A percentile compares a stretch with the other conserved stretches of the same genome.
These are phyloP conservation scores for Hyaloscypha finlandica DNA, from an alignment of 495 filamentous ascomycete species.

Conservation along the genomic window DNA sequence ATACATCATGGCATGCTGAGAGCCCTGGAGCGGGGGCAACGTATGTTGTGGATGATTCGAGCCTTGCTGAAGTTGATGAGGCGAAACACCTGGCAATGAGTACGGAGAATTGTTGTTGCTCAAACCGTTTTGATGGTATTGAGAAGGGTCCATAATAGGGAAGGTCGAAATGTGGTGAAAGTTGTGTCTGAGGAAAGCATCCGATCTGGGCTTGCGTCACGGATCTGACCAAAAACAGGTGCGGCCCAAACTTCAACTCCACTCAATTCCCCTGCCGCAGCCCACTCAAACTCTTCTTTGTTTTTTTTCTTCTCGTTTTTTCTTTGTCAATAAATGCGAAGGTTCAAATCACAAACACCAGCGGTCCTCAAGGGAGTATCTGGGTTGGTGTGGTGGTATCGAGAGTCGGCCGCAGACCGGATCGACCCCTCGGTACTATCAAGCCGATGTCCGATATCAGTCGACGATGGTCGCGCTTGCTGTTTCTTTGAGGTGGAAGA, in stretches of 20 bases:
- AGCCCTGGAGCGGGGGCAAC: slow-evolving; percentile 68
- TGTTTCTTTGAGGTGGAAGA: too few relatives aligned
- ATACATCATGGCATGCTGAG: slow-evolving; percentile 52
- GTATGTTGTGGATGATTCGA: slow-evolving; percentile 60
- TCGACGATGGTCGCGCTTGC: not conserved
- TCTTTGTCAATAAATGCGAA: not conserved
- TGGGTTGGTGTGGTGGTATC: not conserved
- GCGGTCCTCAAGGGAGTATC: not conserved
- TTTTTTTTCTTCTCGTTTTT: too few relatives aligned
- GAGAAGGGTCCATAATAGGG: slow-evolving; percentile 27
- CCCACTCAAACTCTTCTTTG: not conserved
- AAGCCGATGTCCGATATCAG: not conserved
- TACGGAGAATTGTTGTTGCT: slow-evolving; percentile 29
- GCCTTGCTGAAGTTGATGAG: slow-evolving; percentile 63
- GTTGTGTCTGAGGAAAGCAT: slow-evolving; percentile 24
- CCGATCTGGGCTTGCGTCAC: slow-evolving; percentile 23
- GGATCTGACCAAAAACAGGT: not conserved
- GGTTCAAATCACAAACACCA: not conserved
- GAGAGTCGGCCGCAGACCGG: not conserved
- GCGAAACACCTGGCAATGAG: slow-evolving; percentile 32
- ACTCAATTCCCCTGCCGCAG: not conserved
- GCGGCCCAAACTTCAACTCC: not conserved
- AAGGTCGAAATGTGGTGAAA: slow-evolving; percentile 3
- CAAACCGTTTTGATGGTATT: slow-evolving; percentile 29
- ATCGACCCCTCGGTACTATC: not conserved